These are phyloP conservation scores for Vitis vinifera DNA, from an alignment of 164 flowering plant species.

Conservation along the genomic window DNA sequence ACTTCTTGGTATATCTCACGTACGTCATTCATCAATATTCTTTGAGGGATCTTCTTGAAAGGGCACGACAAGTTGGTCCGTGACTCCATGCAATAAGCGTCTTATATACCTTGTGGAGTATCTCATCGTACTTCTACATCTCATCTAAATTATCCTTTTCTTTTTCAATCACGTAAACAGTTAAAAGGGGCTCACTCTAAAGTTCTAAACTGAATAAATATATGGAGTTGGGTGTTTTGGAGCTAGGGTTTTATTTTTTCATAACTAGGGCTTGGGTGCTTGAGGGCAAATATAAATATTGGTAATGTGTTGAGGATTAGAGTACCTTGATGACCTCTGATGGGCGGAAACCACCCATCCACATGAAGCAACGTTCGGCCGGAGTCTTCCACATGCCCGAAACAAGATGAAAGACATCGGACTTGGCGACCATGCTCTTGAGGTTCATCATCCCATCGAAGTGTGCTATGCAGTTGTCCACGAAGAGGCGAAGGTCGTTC, in stretches of 20 bases:
- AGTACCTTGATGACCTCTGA: conserved; percentile 91
- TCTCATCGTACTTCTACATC: neutral
- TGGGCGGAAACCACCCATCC: conserved; percentile 98
- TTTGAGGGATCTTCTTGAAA: conserved; percentile 2
- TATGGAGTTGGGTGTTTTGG: too few species aligned
- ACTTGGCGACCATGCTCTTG: conserved; percentile 67
- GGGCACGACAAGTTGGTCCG: conserved; percentile 17
- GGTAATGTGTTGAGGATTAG: too few species aligned
- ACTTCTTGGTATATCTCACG: conserved; percentile 11
- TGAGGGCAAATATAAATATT: too few species aligned
- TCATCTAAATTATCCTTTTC: neutral
- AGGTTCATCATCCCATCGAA: conserved; percentile 68
- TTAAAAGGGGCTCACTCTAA: too few species aligned
- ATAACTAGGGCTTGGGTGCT: too few species aligned
- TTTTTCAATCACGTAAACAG: neutral
- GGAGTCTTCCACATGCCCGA: conserved; percentile 99
- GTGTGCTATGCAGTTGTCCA: conserved; percentile 78
- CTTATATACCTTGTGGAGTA: conserved; percentile 1
- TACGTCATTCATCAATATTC: conserved; percentile 41
- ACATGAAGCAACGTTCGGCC: conserved; percentile 96
- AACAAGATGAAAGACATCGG: conserved; percentile 86
- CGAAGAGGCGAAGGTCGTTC: conserved; percentile 73
- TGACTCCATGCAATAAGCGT: conserved; percentile 19
- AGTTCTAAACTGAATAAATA: too few species aligned
- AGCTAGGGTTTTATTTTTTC: too few species aligned